phyloP scores from a whole-genome alignment of 75 land plant species.

The Azolla pinnata region DNA sequence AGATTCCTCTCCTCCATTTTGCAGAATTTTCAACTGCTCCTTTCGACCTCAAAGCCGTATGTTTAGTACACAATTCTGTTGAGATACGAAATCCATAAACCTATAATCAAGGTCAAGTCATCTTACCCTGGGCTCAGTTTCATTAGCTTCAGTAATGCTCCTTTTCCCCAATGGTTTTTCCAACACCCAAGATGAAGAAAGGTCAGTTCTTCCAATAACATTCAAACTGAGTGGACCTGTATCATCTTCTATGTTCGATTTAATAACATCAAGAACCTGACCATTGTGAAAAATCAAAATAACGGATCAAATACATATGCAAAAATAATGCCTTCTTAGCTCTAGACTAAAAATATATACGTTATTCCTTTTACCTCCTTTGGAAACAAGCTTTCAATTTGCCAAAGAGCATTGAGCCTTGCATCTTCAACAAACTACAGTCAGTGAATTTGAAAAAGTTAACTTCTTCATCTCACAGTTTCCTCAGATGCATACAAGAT shows the following conservation, averaged over 20 bases:
- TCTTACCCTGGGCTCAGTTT: too few relatives aligned
- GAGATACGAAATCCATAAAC: too few relatives aligned
- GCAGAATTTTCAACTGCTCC: too few relatives aligned
- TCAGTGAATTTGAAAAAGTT: not conserved
- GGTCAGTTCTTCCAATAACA: constrained; percentile 44
- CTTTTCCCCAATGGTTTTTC: too few relatives aligned
- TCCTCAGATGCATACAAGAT: not conserved
- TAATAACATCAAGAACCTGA: constrained; percentile 68
- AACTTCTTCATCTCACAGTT: not conserved
- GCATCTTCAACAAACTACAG: constrained; percentile 42
- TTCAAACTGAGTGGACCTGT: constrained; percentile 69
- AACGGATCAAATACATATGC: not conserved
- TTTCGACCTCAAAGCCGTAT: too few relatives aligned
- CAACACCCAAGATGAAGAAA: constrained; percentile 74
- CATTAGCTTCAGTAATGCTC: too few relatives aligned
- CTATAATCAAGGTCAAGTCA: too few relatives aligned
- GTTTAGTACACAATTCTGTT: too few relatives aligned
- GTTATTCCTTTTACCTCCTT: constrained; percentile 46
- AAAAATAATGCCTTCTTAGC: too few relatives aligned
- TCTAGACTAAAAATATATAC: too few relatives aligned
- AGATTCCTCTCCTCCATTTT: too few relatives aligned
- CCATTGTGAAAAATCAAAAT: not conserved
- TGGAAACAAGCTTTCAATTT: constrained; percentile 47
- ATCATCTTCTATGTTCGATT: constrained; percentile 41
- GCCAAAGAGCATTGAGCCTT: constrained; percentile 46